A percentile compares a stretch with the other conserved stretches of the same genome.
Evolutionary conservation across 2,329 filamentous ascomycete genomes (phyloP).

Genomic region (Cordyceps militaris): DNA sequence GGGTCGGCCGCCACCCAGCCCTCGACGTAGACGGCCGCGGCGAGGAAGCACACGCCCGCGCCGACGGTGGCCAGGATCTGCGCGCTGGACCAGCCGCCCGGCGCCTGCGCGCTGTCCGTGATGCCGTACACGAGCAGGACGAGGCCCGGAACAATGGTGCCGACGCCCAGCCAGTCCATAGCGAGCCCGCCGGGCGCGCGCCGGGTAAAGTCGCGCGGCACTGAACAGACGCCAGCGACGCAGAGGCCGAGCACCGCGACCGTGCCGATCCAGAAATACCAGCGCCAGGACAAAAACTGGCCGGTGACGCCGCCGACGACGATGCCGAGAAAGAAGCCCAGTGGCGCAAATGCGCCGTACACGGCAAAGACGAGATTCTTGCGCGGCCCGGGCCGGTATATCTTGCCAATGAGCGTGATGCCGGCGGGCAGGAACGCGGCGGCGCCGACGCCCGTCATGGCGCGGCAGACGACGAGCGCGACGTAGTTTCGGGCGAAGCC

Average conservation of each 20-base stretch:
- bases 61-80: constrained; percentile 56
- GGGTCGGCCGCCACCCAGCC: constrained; percentile 55
- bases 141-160: constrained; percentile 49
- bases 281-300: constrained; percentile 53
- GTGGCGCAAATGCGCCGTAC: constrained; percentile 47
- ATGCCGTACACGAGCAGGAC: constrained; percentile 63
- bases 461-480: constrained; percentile 63
- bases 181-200: neutral
- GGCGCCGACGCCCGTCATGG: constrained; percentile 60
- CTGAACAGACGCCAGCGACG: neutral
- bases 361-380: constrained; percentile 58
- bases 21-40: constrained; percentile 54
- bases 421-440: constrained; percentile 62
- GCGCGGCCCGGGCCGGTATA: constrained; percentile 59
- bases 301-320: constrained; percentile 56
- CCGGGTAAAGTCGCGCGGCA: neutral
- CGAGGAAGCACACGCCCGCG: constrained; percentile 47
- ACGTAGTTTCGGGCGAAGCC: constrained; percentile 57
- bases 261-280: constrained; percentile 61
- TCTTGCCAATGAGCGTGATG: constrained; percentile 57
- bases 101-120: constrained; percentile 57
- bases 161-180: constrained; percentile 52
- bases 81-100: constrained; percentile 54
- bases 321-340: constrained; percentile 56
- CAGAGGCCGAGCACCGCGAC: constrained; percentile 35